Conservation (phyloP, 129 eudicot species). For the Artemisia annua region DNA sequence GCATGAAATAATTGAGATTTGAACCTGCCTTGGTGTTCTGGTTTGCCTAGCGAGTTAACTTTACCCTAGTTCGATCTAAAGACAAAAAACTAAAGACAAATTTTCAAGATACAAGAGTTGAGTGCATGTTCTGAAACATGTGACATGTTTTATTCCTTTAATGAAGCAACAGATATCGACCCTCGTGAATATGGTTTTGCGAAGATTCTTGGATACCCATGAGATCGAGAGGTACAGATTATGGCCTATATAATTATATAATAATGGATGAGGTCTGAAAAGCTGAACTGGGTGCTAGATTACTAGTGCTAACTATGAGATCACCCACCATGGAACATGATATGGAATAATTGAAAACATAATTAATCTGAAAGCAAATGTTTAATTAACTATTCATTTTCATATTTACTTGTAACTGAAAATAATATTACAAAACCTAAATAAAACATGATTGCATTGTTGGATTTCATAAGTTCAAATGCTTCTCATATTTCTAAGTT, state of each 20-base stretch:
- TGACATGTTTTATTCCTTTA: conserved; percentile 16
- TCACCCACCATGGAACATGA: conserved; percentile 23
- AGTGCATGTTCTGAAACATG: conserved; percentile 29
- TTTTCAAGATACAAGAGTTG: background rate
- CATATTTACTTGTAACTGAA: too few species aligned
- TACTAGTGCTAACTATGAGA: conserved; percentile 18
- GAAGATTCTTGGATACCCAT: conserved; percentile 11
- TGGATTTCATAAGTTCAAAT: too few species aligned
- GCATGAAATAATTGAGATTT: too few species aligned
- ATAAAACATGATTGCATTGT: background rate
- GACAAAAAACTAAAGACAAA: background rate
- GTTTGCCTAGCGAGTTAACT: background rate
- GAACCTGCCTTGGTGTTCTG: background rate
- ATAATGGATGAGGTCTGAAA: conserved; percentile 10
- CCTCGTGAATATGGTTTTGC: conserved; percentile 1
- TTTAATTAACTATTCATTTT: too few species aligned
- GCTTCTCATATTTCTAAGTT: too few species aligned
- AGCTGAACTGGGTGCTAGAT: conserved; percentile 18
- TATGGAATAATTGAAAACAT: background rate
- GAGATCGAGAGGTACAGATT: conserved; percentile 14
- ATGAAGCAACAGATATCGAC: conserved; percentile 8
- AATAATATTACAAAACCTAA: too few species aligned
- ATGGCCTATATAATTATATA: background rate
- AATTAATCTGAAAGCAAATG: background rate
- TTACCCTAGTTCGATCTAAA: conserved; percentile 3